Conservation (phyloP, 306 rosid species). For the Castanospermum australe region DNA sequence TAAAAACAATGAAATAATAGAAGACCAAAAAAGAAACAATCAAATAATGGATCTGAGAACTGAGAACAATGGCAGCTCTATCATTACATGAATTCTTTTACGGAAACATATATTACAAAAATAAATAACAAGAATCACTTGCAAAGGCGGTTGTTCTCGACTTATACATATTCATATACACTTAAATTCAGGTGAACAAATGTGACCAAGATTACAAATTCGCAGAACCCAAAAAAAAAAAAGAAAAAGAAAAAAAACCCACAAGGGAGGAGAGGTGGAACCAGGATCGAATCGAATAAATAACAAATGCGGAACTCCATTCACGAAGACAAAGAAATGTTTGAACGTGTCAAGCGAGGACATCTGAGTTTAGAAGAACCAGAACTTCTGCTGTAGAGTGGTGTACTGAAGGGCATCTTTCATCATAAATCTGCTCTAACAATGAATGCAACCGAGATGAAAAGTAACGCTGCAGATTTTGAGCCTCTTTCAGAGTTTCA, state of each 20-base stretch:
- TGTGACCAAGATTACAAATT: constrained; percentile 46
- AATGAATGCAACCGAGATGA: constrained; percentile 41
- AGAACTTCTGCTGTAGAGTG: constrained; percentile 8
- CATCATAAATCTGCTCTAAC: constrained; percentile 36
- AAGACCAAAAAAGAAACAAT: no score
- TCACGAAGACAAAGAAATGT: constrained; percentile 38
- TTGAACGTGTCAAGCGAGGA: constrained; percentile 30
- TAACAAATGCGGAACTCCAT: constrained; percentile 35
- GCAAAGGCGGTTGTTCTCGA: constrained; percentile 31
- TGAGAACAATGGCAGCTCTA: neutral
- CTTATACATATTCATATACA: constrained; percentile 72
- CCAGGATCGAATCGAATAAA: neutral
- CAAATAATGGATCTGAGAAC: no score
- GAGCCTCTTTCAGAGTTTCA: constrained; percentile 21
- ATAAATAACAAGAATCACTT: constrained; percentile 44
- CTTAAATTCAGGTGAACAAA: constrained; percentile 46
- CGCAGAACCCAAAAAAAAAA: neutral
- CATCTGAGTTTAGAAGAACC: constrained; percentile 26
- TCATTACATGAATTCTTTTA: constrained; percentile 29
- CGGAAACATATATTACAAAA: constrained; percentile 59
- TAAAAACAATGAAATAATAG: neutral
- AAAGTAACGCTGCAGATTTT: constrained; percentile 26
- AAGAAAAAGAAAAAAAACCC: constrained; percentile 5
- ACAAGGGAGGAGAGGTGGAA: constrained; percentile 12
- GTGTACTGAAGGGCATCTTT: constrained; percentile 30